Evolutionary conservation across 768 basidiomycete genomes (phyloP).

Genomic region (Lentinula boryana): DNA sequence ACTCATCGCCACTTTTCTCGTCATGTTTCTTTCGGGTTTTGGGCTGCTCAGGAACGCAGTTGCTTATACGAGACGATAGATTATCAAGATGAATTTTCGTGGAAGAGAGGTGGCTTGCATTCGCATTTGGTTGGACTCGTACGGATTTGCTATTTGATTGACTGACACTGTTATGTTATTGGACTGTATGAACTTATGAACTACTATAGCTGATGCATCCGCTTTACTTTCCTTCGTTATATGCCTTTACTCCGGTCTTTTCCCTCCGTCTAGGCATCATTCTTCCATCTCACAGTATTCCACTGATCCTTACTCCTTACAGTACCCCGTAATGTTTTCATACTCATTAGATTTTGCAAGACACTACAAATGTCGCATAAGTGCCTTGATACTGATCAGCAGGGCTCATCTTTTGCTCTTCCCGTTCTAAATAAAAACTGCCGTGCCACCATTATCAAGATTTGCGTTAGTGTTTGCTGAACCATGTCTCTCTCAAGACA

Average conservation of each 20-base stretch:
- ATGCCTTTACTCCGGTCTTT: background rate
- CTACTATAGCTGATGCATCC: background rate
- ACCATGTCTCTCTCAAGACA: constrained; percentile 7
- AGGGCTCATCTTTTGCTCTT: no score
- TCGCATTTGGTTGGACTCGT: background rate
- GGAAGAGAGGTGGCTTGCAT: background rate
- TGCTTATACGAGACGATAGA: constrained; percentile 1
- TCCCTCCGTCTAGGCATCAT: background rate
- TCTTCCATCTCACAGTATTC: background rate
- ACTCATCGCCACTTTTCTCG: constrained; percentile 47
- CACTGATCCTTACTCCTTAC: background rate
- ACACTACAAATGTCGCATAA: background rate
- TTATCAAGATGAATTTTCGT: no score
- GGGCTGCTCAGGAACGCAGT: constrained; percentile 36
- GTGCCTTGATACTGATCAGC: background rate
- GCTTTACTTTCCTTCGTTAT: background rate
- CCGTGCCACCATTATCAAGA: no score
- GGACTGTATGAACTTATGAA: background rate
- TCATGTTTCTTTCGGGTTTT: constrained; percentile 65
- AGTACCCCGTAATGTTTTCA: background rate
- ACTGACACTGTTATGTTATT: background rate
- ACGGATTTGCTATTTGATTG: background rate
- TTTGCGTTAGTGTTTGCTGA: background rate
- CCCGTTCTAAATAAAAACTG: no score
- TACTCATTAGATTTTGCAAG: background rate